Base-by-base conservation (phyloP, 192 early-diverging fungal genomes). In the Coemansia sp. region DNA sequence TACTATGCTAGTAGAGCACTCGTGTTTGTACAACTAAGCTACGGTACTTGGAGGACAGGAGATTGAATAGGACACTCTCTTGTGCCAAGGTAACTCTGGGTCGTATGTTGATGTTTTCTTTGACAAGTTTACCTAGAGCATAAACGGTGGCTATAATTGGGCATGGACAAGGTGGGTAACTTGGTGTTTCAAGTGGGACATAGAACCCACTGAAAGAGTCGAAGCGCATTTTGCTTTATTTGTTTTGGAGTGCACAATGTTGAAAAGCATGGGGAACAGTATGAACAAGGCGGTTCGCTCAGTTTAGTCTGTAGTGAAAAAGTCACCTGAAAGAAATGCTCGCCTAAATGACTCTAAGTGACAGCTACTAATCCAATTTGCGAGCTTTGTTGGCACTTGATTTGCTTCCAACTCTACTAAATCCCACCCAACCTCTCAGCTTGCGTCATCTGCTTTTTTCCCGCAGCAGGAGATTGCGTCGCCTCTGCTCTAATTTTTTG, bases 291-390 rank as follows among this genome's bases (percentile, higher is more conserved):
- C 7, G 27, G 63, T 33, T 63, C 67, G 53, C 40, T 68, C n/a
- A 51, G 66, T 3, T 63, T 74, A 34, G 45, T 68, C 17, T 50
- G 64, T 61, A 68, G 17, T 31, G 5, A 31, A 63, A 46, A 27
- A 27, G 0, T 27, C 24, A 27, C 24, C 24, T 27, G 24, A 27
- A 0, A 27, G 24, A 27, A 27, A 27, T 27, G 24, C 24, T 27
- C 24, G 24, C 24, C 24, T 27, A 27, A 27, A 27, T 27, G 24
- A 27, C 24, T 27, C 24, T 27, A n/a, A n/a, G 24, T 27, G 24
- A 27, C 24, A 27, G 24, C 24, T 27, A 27, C 24, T 27, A 27
- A 1, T 27, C 24, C 24, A 27, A 1, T 27, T 27, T 27, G 24
- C 24, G 24, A 27, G 24, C 24, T 27, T 27, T n/a, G n/a, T n/a